Conservation (phyloP, 1,284 basidiomycete species). For the Sporisorium iseilematis-ciliati region DNA sequence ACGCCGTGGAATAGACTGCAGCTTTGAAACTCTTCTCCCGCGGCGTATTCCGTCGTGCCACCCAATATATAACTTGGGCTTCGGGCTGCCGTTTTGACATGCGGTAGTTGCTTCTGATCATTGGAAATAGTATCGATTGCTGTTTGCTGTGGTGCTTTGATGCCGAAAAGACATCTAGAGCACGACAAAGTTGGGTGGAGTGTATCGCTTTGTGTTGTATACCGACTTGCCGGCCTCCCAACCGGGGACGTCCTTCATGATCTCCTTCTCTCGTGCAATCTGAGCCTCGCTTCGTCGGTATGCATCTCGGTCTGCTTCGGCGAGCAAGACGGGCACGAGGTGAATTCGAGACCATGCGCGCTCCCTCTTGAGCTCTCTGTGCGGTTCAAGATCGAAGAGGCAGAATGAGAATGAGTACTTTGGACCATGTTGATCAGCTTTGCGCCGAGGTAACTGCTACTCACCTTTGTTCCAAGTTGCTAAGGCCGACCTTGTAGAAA, state of each 20-base stretch:
- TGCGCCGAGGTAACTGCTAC: conserved; percentile 63
- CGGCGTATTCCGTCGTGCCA: no score
- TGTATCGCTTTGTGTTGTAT: conserved; percentile 86
- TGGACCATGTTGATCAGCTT: not conserved
- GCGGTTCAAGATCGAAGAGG: not conserved
- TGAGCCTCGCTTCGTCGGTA: conserved; percentile 87
- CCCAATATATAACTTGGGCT: no score
- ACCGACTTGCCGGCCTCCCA: conserved; percentile 86
- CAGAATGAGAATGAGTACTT: not conserved
- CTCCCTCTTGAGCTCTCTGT: conserved; percentile 92
- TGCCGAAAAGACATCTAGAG: conserved; percentile 54
- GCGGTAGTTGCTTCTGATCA: not conserved
- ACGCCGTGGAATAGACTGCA: no score
- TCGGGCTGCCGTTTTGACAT: not conserved
- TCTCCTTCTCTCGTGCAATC: conserved; percentile 83
- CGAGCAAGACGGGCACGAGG: conserved; percentile 85
- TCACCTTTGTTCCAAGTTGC: conserved; percentile 92
- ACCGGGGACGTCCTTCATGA: conserved; percentile 93
- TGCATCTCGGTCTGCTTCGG: conserved; percentile 90
- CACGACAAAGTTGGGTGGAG: conserved; percentile 74
- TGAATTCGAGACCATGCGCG: conserved; percentile 96
- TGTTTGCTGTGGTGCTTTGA: not conserved
- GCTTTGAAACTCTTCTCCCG: no score
- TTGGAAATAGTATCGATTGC: conserved; percentile 5
- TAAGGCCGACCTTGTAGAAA: conserved; percentile 90